Percentiles rank a stretch among this genome's conserved stretches.
phyloP scores from a whole-genome alignment of 78 protist genomes.

The Guillardia theta region DNA sequence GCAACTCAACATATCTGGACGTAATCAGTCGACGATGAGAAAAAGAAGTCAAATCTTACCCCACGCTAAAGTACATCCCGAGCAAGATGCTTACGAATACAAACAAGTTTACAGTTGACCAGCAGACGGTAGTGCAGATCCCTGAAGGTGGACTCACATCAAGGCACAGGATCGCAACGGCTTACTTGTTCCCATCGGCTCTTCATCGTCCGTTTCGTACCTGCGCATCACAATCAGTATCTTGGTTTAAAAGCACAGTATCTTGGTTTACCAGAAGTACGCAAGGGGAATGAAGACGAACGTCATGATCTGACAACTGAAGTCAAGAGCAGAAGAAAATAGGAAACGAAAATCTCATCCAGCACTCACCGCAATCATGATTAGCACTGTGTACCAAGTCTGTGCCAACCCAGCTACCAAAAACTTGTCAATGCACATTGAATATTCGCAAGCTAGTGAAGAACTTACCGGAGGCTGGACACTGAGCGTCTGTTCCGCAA shows the following conservation, averaged over 20 bases:
- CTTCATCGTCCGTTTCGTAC: conserved; percentile 86
- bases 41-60: background rate
- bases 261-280: conserved; percentile 73
- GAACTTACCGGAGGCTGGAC: too few relatives aligned
- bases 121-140: conserved; percentile 36
- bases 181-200: background rate
- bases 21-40: background rate
- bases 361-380: background rate
- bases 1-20: background rate
- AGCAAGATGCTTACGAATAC: conserved; percentile 38
- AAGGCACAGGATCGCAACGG: background rate
- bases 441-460: too few relatives aligned
- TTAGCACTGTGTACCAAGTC: background rate
- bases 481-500: background rate
- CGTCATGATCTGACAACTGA: background rate
- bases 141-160: background rate
- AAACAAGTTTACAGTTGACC: background rate
- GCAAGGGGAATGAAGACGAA: conserved; percentile 80
- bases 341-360: background rate
- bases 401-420: background rate
- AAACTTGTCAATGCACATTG: too few relatives aligned
- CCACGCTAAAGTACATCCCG: conserved; percentile 30
- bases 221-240: too few relatives aligned
- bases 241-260: too few relatives aligned
- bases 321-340: background rate